phyloP scores from a whole-genome alignment of 106 monocot species.

The Vanilla planifolia region DNA sequence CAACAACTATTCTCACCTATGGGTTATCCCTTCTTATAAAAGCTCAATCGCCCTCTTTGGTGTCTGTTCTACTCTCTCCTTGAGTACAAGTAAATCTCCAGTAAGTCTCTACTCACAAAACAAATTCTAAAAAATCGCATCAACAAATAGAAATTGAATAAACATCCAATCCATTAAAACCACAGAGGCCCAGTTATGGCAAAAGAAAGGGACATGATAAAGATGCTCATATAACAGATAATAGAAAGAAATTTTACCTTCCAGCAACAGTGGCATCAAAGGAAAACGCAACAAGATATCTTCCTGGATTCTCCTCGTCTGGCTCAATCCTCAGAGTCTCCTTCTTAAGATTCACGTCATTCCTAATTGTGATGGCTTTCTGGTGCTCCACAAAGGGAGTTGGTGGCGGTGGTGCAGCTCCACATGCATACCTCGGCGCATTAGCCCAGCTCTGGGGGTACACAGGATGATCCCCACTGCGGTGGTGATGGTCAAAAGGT shows the following conservation, averaged over 20 bases:
- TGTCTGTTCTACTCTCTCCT: too few relatives aligned
- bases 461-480: slow-evolving; percentile 5
- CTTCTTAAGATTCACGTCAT: slow-evolving; percentile 93
- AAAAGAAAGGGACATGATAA: too few relatives aligned
- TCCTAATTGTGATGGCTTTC: slow-evolving; percentile 83
- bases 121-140: too few relatives aligned
- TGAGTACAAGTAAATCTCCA: too few relatives aligned
- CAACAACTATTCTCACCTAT: too few relatives aligned
- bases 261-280: slow-evolving; percentile 83
- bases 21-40: too few relatives aligned
- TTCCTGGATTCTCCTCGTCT: slow-evolving; percentile 59
- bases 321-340: slow-evolving; percentile 81
- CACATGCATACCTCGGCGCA: slow-evolving; percentile 11
- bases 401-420: slow-evolving; percentile 14
- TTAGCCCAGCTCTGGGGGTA: slow-evolving; percentile 7
- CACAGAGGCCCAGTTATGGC: too few relatives aligned
- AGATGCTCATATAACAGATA: too few relatives aligned
- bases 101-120: too few relatives aligned
- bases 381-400: slow-evolving; percentile 79
- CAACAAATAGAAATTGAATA: too few relatives aligned
- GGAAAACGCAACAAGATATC: slow-evolving; percentile 68
- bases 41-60: too few relatives aligned
- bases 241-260: slow-evolving; percentile 23
- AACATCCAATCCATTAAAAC: too few relatives aligned
- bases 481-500: slow-evolving; percentile 47